Evolutionary conservation across 139 green algal species (phyloP), one percentile per base, ranked within the genome.

Genomic region (Bryopsis sp.): DNA sequence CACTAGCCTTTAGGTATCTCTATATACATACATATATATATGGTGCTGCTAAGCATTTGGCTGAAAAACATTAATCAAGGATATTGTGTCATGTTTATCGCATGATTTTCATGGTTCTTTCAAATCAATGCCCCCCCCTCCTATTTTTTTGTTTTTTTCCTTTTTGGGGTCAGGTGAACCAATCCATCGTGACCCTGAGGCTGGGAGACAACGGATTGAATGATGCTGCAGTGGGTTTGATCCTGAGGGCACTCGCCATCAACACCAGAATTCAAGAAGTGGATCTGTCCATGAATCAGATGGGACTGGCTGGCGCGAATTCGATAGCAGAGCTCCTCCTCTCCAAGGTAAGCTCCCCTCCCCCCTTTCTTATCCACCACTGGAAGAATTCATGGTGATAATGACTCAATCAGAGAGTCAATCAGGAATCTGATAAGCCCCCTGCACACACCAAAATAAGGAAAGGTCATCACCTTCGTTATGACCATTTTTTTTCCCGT

Each of bases 371-470:
- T 54, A 11, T 26, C 43, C 43, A 11, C 43, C 15, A 11, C 43
- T 54, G 11, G 11, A 54, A 54, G 19, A 54, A 54, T 11, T 54
- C 15, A 54, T 54, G 43, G 11, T 54, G 11, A 19, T 54, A 19
- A 54, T 19, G 43, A 54, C 19, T 54, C 15, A 11, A 19, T 54
- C 15, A 54, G 19, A 11, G 19, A 26, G 43, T 11, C 43, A 19
- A 26, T 54, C 43, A 54, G 11, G 43, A 11, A 54, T 54, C 19
- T 54, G 11, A 54, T 54, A 11, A 54, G 43, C 43, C 15, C 19
- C 43, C 43, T 54, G 43, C 43, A 54, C 43, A 19, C 43, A n/a
- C n/a, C n/a, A n/a, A n/a, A n/a, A n/a, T 54, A 54, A 54, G 19
- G 19, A 19, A 11, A 54, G 15, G 43, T 11, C 11, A 54, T 26